phyloP scores from a whole-genome alignment of 306 rosid genomes.

The Quercus wislizeni region DNA sequence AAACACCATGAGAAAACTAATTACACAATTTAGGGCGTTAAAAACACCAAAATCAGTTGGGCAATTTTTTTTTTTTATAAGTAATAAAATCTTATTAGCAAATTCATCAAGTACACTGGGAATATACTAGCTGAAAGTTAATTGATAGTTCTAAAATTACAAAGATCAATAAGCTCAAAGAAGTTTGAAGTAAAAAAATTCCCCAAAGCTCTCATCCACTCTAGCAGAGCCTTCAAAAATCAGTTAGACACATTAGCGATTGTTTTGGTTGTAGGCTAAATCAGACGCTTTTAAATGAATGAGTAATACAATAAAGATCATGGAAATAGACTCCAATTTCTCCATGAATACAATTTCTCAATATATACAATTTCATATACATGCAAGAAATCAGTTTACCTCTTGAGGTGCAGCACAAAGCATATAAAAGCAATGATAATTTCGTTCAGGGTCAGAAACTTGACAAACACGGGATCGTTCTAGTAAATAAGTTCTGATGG shows the following conservation, averaged over 20 bases:
- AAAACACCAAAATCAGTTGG: neutral
- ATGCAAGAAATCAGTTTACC: constrained; percentile 36
- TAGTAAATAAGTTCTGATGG: constrained; percentile 88
- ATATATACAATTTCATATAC: neutral
- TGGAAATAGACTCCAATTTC: neutral
- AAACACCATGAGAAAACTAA: neutral
- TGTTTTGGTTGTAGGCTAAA: neutral
- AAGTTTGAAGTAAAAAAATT: too few relatives aligned
- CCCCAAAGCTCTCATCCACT: too few relatives aligned
- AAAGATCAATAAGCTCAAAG: too few relatives aligned
- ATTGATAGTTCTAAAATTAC: too few relatives aligned
- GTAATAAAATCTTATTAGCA: too few relatives aligned
- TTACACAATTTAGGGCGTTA: neutral
- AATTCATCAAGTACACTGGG: too few relatives aligned
- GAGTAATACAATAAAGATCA: neutral
- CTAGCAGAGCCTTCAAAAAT: neutral
- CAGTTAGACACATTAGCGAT: neutral
- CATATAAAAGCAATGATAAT: constrained; percentile 98
- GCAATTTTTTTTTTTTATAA: neutral
- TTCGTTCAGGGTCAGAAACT: constrained; percentile 96
- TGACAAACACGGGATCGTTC: constrained; percentile 97
- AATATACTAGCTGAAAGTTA: too few relatives aligned
- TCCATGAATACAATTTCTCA: neutral
- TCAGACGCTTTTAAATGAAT: neutral
- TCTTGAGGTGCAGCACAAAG: constrained; percentile 90